Evolutionary conservation across 805 yeast genomes (phyloP).

Genomic region (Candida bentonensis): DNA sequence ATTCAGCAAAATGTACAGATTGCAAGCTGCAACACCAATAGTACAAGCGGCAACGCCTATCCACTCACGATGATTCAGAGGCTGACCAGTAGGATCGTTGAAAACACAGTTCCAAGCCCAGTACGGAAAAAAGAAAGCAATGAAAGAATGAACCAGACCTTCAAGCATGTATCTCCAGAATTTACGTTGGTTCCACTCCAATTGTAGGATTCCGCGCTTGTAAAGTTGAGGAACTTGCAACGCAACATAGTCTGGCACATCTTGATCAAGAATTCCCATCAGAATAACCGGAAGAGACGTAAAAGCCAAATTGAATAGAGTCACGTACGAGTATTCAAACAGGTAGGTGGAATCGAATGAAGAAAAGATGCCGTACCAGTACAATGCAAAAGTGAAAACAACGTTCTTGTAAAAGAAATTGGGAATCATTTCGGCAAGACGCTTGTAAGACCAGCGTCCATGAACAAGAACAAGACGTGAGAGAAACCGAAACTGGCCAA

Average conservation of each 20-base stretch:
- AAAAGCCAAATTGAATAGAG: constrained; percentile 71
- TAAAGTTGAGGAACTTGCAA: constrained; percentile 60
- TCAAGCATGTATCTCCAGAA: constrained; percentile 54
- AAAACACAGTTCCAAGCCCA: constrained; percentile 7
- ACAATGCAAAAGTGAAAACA: constrained; percentile 56
- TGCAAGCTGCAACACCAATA: constrained; percentile 49
- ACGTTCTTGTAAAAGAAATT: constrained; percentile 70
- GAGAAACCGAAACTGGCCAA: constrained; percentile 65
- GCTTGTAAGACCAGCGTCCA: constrained; percentile 69
- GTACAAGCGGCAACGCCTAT: constrained; percentile 51
- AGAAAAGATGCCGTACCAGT: constrained; percentile 64
- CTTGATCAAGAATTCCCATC: constrained; percentile 65
- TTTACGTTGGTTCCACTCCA: constrained; percentile 48
- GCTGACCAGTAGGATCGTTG: constrained; percentile 27
- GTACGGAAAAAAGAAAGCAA: constrained; percentile 60
- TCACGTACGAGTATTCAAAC: constrained; percentile 64
- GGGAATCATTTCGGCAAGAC: constrained; percentile 69
- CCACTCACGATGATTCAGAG: constrained; percentile 55
- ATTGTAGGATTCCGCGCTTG: constrained; percentile 49
- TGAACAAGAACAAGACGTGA: constrained; percentile 56
- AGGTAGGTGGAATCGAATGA: constrained; percentile 65
- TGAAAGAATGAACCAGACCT: constrained; percentile 61
- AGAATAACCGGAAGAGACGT: constrained; percentile 70
- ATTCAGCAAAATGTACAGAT: constrained; percentile 50
- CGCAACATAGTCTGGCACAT: constrained; percentile 53